phyloP scores from a whole-genome alignment of 163 green algal genomes.

The Chlorella variabilis region DNA sequence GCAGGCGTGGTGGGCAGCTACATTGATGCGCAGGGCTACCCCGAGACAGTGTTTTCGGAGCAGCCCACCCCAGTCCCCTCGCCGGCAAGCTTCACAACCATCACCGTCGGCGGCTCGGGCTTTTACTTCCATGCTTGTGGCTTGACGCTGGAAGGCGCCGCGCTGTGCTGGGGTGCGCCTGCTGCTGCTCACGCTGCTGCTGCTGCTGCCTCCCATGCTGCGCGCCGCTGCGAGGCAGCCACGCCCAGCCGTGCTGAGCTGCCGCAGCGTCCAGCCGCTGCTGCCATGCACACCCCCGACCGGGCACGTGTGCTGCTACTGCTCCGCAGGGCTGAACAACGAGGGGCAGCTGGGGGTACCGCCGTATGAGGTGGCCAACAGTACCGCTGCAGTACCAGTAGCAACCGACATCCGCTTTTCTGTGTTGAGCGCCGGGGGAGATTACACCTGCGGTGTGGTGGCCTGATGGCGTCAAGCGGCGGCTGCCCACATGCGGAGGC shows the following conservation, averaged over 20 bases:
- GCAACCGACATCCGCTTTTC: not conserved
- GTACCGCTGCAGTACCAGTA: not conserved
- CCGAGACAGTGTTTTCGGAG: not conserved
- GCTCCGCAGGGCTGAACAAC: conserved; percentile 9
- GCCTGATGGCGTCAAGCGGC: not conserved
- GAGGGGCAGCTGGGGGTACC: conserved; percentile 5
- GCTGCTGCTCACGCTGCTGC: not conserved
- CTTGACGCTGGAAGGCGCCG: not conserved
- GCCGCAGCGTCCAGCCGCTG: too few relatives aligned
- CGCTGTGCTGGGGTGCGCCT: conserved; percentile 6
- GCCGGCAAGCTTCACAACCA: not conserved
- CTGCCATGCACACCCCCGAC: too few relatives aligned
- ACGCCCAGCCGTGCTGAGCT: too few relatives aligned
- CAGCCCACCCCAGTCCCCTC: not conserved
- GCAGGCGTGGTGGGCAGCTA: conserved; percentile 22
- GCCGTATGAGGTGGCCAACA: not conserved
- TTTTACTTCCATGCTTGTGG: conserved; percentile 29
- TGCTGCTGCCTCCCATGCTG: not conserved
- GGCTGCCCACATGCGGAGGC: too few relatives aligned
- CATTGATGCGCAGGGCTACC: not conserved
- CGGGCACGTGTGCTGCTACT: not conserved
- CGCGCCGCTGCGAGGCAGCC: too few relatives aligned
- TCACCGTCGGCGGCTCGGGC: conserved; percentile 8
- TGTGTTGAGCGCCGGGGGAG: not conserved
- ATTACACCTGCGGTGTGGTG: conserved; percentile 11